Evolutionary conservation across 306 rosid genomes (phyloP).

Genomic region (Vigna nakashimae): DNA sequence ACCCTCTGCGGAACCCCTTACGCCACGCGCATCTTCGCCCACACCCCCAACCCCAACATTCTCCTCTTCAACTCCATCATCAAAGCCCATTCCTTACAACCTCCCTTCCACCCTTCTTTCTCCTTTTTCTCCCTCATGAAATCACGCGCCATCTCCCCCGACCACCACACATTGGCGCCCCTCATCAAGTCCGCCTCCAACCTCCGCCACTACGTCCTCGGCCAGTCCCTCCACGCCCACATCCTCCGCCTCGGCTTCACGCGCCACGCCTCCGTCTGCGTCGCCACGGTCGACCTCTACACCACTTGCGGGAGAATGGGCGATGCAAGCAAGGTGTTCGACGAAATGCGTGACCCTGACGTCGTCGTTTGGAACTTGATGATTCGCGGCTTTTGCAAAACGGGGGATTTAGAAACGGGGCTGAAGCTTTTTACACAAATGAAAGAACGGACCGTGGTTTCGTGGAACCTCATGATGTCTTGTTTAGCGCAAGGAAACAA

Average conservation of each 20-base stretch:
- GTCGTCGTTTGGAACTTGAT: conserved; percentile 77
- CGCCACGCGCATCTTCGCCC: conserved; percentile 63
- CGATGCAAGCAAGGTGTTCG: conserved; percentile 74
- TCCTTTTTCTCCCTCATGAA: conserved; percentile 61
- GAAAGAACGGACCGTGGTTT: conserved; percentile 65
- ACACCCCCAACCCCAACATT: conserved; percentile 61
- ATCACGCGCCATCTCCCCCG: conserved; percentile 54
- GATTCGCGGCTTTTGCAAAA: conserved; percentile 74
- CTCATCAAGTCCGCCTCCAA: conserved; percentile 67
- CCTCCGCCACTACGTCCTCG: conserved; percentile 51
- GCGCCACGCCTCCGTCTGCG: conserved; percentile 49
- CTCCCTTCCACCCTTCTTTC: conserved; percentile 64
- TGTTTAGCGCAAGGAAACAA: conserved; percentile 54
- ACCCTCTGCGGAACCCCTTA: conserved; percentile 65
- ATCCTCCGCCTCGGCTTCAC: conserved; percentile 53
- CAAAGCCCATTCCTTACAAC: conserved; percentile 66
- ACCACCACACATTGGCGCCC: conserved; percentile 68
- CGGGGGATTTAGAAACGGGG: conserved; percentile 60
- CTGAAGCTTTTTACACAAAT: conserved; percentile 62
- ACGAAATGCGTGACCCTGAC: conserved; percentile 60
- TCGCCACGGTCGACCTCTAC: conserved; percentile 68
- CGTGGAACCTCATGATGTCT: conserved; percentile 87
- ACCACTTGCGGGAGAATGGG: conserved; percentile 50
- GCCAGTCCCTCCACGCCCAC: conserved; percentile 59
- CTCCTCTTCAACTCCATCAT: conserved; percentile 80